phyloP scores from a whole-genome alignment of 2,329 filamentous ascomycete species.

The Botryotinia calthae region DNA sequence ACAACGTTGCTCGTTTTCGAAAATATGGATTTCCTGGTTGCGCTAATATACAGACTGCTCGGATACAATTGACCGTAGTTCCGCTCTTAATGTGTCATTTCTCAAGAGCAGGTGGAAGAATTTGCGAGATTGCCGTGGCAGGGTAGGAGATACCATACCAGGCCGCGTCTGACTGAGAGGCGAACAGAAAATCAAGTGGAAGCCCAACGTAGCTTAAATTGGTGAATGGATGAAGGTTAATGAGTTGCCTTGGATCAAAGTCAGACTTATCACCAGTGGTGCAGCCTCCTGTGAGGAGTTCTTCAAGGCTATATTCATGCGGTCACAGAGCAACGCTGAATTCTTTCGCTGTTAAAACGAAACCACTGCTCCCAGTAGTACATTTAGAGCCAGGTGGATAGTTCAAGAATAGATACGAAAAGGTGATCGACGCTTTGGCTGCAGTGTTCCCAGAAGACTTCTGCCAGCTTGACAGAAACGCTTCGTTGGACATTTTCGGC shows the following conservation, averaged over 20 bases:
- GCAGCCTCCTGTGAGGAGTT: background rate
- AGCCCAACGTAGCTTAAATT: background rate
- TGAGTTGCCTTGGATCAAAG: background rate
- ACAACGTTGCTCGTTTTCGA: background rate
- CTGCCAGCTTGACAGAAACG: background rate
- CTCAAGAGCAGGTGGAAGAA: background rate
- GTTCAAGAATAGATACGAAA: background rate
- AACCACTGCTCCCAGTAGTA: background rate
- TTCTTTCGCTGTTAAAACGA: background rate
- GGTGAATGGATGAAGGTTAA: background rate
- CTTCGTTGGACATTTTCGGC: background rate
- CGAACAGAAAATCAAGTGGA: background rate
- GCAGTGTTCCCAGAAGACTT: background rate
- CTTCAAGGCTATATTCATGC: background rate
- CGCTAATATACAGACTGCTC: background rate
- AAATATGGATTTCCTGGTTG: background rate
- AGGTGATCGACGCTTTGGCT: background rate
- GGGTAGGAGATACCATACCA: background rate
- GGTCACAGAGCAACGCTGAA: background rate
- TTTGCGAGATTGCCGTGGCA: background rate
- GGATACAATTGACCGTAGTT: background rate
- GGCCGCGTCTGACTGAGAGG: background rate
- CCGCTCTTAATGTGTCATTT: background rate
- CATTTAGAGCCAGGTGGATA: background rate
- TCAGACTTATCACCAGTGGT: no score